Evolutionary conservation across 768 basidiomycete species (phyloP).

Genomic region (Tylopilus cervinicoccineus): DNA sequence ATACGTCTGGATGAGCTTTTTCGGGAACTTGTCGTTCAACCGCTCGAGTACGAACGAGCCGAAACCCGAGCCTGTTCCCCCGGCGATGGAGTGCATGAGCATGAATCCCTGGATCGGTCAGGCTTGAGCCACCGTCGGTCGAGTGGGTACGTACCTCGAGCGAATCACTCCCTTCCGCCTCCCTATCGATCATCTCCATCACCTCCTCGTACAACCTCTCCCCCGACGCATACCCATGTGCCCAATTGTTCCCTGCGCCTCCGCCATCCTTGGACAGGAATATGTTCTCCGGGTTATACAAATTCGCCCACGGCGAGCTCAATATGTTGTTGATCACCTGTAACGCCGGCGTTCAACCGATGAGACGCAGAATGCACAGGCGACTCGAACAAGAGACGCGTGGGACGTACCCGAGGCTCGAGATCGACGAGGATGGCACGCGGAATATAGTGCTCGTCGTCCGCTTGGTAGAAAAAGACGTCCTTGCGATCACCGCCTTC

Average conservation of each 20-base stretch:
- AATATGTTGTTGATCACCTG: slow-evolving; percentile 97
- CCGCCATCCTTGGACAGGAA: slow-evolving; percentile 95
- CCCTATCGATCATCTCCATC: slow-evolving; percentile 98
- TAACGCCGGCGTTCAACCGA: background rate
- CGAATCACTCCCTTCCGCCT: slow-evolving; percentile 96
- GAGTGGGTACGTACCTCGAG: slow-evolving; percentile 63
- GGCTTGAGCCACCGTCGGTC: background rate
- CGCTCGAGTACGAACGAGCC: slow-evolving; percentile 98
- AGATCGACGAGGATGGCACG: slow-evolving; percentile 94
- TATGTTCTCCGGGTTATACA: slow-evolving; percentile 99
- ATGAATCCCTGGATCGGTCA: slow-evolving; percentile 78
- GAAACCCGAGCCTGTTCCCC: slow-evolving; percentile 96
- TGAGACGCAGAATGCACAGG: background rate
- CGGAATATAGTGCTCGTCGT: slow-evolving; percentile 98
- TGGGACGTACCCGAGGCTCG: slow-evolving; percentile 78
- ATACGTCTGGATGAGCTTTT: slow-evolving; percentile 98
- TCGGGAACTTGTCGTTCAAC: slow-evolving; percentile 95
- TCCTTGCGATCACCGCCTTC: slow-evolving; percentile 97
- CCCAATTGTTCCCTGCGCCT: slow-evolving; percentile 99
- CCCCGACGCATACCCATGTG: slow-evolving; percentile 87
- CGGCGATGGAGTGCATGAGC: slow-evolving; percentile 98
- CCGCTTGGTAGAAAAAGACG: slow-evolving; percentile 99
- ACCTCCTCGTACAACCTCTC: slow-evolving; percentile 93
- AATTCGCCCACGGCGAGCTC: slow-evolving; percentile 71
- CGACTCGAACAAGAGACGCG: too few species aligned